Base-by-base conservation (phyloP, 768 basidiomycete genomes). In the Podaxis sp. region DNA sequence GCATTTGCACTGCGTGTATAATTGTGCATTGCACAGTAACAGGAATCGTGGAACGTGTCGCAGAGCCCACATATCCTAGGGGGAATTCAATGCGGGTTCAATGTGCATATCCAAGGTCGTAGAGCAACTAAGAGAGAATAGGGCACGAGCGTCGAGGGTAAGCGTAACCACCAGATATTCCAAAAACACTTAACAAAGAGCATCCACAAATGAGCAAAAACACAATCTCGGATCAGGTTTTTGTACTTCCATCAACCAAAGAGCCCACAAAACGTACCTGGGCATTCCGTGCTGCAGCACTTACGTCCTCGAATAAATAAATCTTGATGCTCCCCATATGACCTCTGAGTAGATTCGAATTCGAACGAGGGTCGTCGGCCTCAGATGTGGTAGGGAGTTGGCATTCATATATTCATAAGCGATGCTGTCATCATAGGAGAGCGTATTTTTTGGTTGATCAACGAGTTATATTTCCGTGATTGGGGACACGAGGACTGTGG, bases 311-410 rank as follows among this genome's bases (percentile, higher is more conserved):
- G 2, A 33, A 8, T 8, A 33, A 3, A 33, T 67, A 94, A n/a
- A 93, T 84, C 74, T 89, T 91, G 53, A 82, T 82, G 54, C 68
- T 83, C 52, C 90, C 83, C 48, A 93, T 92, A n/a, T 91, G 84
- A 63, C 84, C 79, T 13, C 85, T 87, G 36, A 91, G 77, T 20
- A 78, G 80, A 36, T 74, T 69, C 33, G 72, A 68, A 50, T 69
- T 72, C 37, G 72, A 69, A 52, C 70, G 73, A 37, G 73, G 68
- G 28, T 68, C 70, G 22, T 70, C 72, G 6, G 73, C 40, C 52
- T 72, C 70, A n/a, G 66, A 68, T 44, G 74, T 67, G 6, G 77
- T 72, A 15, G 82, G 76, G 13, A 82, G 61, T 70, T 87, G 86
- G n/a, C n/a, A n/a, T n/a, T n/a, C n/a, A n/a, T n/a, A 61, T 84